Evolutionary conservation across 257 asterid species (phyloP).

Genomic region (Salvia hispanica): DNA sequence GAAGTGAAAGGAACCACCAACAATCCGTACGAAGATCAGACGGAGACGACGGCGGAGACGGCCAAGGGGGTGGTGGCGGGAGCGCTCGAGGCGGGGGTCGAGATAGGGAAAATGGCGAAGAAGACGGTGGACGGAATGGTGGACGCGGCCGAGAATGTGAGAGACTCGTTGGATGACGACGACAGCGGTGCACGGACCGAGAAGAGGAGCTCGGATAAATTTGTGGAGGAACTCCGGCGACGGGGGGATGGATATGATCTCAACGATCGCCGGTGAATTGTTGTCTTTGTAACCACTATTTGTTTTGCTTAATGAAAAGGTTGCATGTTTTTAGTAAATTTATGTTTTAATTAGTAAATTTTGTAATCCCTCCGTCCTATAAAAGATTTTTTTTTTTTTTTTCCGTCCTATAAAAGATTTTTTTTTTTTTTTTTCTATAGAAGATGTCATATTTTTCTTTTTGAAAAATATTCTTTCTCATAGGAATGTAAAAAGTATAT

Average conservation of each 20-base stretch:
- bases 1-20: too few relatives aligned
- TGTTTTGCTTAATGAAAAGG: too few relatives aligned
- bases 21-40: not conserved
- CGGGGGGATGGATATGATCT: constrained; percentile 35
- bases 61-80: not conserved
- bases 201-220: not conserved
- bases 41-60: not conserved
- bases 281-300: too few relatives aligned
- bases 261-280: not conserved
- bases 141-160: constrained; percentile 41
- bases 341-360: too few relatives aligned
- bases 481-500: too few relatives aligned
- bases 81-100: constrained; percentile 42
- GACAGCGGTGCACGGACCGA: not conserved
- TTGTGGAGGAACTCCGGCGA: constrained; percentile 36
- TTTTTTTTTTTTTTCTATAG: too few relatives aligned
- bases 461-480: too few relatives aligned
- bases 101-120: constrained; percentile 49
- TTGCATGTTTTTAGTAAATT: too few relatives aligned
- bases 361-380: too few relatives aligned
- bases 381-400: too few relatives aligned
- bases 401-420: too few relatives aligned
- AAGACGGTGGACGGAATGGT: constrained; percentile 39
- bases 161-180: constrained; percentile 32
- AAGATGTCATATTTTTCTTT: too few relatives aligned